Conservation (phyloP, 2,329 filamentous ascomycete species). For the Alternaria angustiovoidea region DNA sequence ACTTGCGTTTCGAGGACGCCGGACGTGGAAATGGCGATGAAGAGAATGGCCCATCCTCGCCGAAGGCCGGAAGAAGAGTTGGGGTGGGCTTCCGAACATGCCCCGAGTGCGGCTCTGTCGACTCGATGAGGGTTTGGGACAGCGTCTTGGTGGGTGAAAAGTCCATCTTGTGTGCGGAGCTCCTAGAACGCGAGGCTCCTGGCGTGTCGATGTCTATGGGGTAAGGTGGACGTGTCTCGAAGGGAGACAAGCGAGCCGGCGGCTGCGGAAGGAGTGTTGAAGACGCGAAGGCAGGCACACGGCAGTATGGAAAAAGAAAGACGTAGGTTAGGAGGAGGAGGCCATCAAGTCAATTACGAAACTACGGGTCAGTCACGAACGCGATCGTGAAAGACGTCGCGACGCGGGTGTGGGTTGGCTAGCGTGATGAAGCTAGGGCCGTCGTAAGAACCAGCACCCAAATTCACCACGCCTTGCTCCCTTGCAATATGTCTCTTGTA, state of each 20-base stretch:
- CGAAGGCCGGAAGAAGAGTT: constrained; percentile 76
- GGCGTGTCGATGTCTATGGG: constrained; percentile 38
- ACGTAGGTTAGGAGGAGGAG: constrained; percentile 40
- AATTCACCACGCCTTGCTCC: constrained; percentile 29
- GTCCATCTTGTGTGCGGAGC: constrained; percentile 43
- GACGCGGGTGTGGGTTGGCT: constrained; percentile 26
- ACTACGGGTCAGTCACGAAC: constrained; percentile 37
- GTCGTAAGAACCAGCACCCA: constrained; percentile 24
- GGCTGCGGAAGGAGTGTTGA: constrained; percentile 28
- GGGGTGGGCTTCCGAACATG: constrained; percentile 63
- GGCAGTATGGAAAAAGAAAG: constrained; percentile 18
- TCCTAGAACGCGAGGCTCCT: constrained; percentile 37
- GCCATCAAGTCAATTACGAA: constrained; percentile 49
- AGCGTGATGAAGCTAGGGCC: constrained; percentile 37
- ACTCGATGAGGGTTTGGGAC: constrained; percentile 38
- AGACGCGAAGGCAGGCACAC: constrained; percentile 26
- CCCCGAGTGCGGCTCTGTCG: constrained; percentile 37
- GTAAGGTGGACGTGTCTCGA: constrained; percentile 35
- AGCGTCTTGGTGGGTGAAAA: constrained; percentile 37
- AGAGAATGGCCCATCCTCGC: constrained; percentile 70
- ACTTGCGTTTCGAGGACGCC: constrained; percentile 71
- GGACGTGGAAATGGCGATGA: constrained; percentile 76
- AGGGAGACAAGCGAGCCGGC: constrained; percentile 32
- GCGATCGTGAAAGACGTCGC: constrained; percentile 25
- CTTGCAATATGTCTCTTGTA: constrained; percentile 18